Evolutionary conservation across 2,329 filamentous ascomycete genomes (phyloP).

Genomic region (Teratosphaeria viscida): DNA sequence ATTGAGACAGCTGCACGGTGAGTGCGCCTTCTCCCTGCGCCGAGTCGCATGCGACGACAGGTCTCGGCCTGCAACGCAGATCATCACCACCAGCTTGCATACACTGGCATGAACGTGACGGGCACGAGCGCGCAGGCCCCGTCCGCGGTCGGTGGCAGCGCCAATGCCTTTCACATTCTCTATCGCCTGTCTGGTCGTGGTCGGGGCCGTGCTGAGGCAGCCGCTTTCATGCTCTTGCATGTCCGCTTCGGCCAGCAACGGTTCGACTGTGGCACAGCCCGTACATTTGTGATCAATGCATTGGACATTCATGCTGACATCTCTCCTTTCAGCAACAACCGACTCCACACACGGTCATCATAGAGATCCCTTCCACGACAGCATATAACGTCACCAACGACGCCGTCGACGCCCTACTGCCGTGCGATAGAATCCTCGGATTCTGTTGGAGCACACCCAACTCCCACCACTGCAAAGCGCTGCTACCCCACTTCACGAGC

Average conservation of each 20-base stretch:
- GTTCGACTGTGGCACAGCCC: conserved; percentile 1
- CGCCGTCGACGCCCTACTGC: conserved; percentile 1
- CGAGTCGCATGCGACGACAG: background rate
- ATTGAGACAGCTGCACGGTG: background rate
- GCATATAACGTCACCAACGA: background rate
- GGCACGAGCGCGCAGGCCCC: background rate
- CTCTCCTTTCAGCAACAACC: background rate
- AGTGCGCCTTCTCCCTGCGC: background rate
- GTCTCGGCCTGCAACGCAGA: background rate
- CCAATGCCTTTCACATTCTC: background rate
- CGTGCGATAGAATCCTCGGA: background rate
- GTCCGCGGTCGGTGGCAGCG: background rate
- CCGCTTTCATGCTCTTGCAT: conserved; percentile 1
- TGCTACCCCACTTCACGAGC: background rate
- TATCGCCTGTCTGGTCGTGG: background rate
- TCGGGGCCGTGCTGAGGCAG: background rate
- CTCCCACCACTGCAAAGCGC: background rate
- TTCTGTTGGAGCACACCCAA: background rate
- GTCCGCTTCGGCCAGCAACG: conserved; percentile 2
- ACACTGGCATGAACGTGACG: background rate
- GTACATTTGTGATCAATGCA: conserved; percentile 1
- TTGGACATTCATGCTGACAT: background rate
- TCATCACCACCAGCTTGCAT: background rate
- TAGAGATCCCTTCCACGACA: background rate
- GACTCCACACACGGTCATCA: background rate